These are phyloP conservation scores for Cerioporus squamosus DNA, from an alignment of 1,284 basidiomycete genomes.

Conservation along the genomic window DNA sequence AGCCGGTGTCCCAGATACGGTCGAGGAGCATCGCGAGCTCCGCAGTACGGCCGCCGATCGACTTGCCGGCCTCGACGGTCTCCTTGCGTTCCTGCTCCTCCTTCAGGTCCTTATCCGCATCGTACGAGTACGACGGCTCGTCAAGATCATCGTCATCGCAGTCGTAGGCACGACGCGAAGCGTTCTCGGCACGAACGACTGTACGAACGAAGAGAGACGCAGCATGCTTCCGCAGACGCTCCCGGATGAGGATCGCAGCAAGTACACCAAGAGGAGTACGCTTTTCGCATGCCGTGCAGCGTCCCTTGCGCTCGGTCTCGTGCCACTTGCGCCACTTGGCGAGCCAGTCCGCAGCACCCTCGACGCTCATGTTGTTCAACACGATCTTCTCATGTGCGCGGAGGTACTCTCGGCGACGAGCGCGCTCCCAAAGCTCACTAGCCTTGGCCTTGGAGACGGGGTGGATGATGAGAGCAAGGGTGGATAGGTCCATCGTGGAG, in stretches of 20 bases:
- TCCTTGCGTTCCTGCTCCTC: slow-evolving; percentile 45
- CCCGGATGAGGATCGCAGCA: slow-evolving; percentile 50
- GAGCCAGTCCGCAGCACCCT: slow-evolving; percentile 50
- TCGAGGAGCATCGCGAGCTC: slow-evolving; percentile 59
- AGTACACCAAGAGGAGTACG: slow-evolving; percentile 54
- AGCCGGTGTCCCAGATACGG: slow-evolving; percentile 49
- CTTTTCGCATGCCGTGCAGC: slow-evolving; percentile 38
- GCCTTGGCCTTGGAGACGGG: slow-evolving; percentile 45
- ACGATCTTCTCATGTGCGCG: slow-evolving; percentile 59
- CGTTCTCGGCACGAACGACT: slow-evolving; percentile 39
- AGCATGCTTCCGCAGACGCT: slow-evolving; percentile 54
- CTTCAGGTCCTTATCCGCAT: slow-evolving; percentile 38
- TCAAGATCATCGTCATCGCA: slow-evolving; percentile 32
- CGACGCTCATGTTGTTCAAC: slow-evolving; percentile 52
- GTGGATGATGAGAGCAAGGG: slow-evolving; percentile 58
- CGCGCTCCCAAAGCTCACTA: slow-evolving; percentile 35
- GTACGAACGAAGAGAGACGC: slow-evolving; percentile 54
- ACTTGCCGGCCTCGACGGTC: slow-evolving; percentile 59
- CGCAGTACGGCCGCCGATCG: slow-evolving; percentile 60
- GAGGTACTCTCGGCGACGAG: slow-evolving; percentile 36
- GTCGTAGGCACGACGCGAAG: slow-evolving; percentile 20
- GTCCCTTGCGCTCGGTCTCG: slow-evolving; percentile 34
- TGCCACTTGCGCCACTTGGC: slow-evolving; percentile 39
- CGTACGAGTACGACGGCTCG: slow-evolving; percentile 31
- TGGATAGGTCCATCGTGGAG: slow-evolving; percentile 54